phyloP scores from a whole-genome alignment of 208 protist species.

The Trichomonas vaginalis region DNA sequence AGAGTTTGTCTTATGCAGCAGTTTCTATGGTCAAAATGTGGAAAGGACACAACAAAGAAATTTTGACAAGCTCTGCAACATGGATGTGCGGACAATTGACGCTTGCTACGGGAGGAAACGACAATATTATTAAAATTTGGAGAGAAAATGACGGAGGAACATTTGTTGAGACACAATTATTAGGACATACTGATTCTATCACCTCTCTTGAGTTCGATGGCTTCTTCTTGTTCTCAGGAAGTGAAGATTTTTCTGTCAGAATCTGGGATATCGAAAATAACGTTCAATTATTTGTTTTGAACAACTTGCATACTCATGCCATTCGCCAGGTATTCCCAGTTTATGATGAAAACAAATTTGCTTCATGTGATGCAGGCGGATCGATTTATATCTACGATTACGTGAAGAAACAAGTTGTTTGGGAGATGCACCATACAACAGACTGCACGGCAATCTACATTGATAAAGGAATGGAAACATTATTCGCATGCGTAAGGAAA shows the following conservation, averaged over 20 bases:
- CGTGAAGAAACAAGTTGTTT: background rate
- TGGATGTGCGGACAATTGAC: background rate
- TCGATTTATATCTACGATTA: background rate
- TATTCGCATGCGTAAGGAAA: background rate
- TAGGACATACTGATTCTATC: background rate
- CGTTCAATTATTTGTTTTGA: background rate
- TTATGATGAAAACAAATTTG: background rate
- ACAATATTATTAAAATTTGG: background rate
- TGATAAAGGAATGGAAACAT: background rate
- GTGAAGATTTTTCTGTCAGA: background rate
- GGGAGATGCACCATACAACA: background rate
- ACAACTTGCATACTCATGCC: background rate
- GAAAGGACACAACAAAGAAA: background rate
- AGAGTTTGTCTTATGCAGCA: background rate
- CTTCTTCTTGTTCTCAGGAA: background rate
- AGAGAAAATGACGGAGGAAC: background rate
- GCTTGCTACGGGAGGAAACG: background rate
- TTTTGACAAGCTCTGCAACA: background rate
- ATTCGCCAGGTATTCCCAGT: background rate
- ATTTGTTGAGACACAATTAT: background rate
- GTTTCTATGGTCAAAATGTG: background rate
- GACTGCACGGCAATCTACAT: background rate
- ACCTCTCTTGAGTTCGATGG: background rate
- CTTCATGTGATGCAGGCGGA: background rate
- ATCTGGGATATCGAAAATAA: constrained; percentile 11